Percentiles rank a stretch among this genome's conserved stretches.
These are phyloP conservation scores for Amphicarpaea edgeworthii DNA, from an alignment of 306 rosid genomes.

Conservation along the genomic window DNA sequence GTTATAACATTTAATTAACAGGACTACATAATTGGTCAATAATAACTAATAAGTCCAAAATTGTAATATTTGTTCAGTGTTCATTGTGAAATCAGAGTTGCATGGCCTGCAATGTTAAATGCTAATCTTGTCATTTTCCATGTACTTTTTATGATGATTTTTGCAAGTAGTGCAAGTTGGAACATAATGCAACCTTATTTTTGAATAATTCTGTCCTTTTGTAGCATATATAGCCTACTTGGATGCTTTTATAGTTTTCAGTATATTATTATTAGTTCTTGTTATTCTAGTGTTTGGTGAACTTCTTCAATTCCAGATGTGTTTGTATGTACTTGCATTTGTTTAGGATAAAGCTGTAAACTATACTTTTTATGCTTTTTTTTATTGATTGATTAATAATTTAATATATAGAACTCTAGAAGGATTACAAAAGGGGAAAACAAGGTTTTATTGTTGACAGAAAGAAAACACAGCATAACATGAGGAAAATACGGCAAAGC, in stretches of 20 bases:
- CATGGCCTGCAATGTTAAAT: conserved; percentile 1
- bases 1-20: background rate
- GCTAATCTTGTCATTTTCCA: background rate
- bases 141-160: background rate
- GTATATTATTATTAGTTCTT: background rate
- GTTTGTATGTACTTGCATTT: background rate
- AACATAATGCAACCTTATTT: background rate
- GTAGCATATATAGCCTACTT: no score
- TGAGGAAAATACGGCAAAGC: background rate
- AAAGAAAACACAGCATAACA: conserved; percentile 10
- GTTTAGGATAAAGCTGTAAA: conserved; percentile 37
- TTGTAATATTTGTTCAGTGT: conserved; percentile 27
- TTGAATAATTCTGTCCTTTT: background rate
- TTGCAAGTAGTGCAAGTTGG: background rate
- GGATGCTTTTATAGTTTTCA: background rate
- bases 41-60: background rate
- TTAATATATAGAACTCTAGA: background rate
- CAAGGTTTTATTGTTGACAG: conserved; percentile 16
- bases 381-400: background rate
- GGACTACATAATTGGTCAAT: background rate
- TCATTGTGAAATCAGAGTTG: conserved; percentile 12
- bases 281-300: conserved; percentile 4
- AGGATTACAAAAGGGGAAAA: conserved; percentile 24
- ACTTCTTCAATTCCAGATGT: background rate
- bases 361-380: background rate